Base-by-base conservation (phyloP, 768 basidiomycete genomes). In the Pilatotrama ljubarskyi region DNA sequence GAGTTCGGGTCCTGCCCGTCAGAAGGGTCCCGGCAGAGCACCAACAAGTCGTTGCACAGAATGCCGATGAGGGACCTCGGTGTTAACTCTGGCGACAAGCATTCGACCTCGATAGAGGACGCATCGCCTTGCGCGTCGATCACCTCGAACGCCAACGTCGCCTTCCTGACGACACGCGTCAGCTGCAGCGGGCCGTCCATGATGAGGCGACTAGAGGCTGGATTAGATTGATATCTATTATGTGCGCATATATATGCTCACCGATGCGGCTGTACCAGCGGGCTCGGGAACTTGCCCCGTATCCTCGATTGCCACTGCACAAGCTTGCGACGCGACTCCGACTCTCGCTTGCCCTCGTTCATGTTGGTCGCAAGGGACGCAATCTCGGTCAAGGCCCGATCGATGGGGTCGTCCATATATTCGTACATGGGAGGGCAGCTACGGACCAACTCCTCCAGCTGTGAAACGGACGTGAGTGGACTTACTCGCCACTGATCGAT, bases 181-280 rank as follows among this genome's bases (percentile, higher is more conserved):
- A 98, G 78, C 52, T 89, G 79, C 40, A 98, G 75, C 22, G 82
- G 80, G 11, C 96, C 97, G 69, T 98, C 95, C 86, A 96, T 91
- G 57, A 99, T 90, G 36, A 99, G 84, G 58, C 91, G 90, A 36
- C 95, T 93, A 61, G 29, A 49, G 17, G n/a, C 32, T 20, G 53
- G 32, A 35, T 53, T 37, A 38, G 37, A 41, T 48, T 24, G 25
- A 22, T 20, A 42, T 26, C 46, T 5, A 6, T 10, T 38, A n/a
- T 1, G 24, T 20, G 18, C 10, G n/a, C 58, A 37, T 13, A 24
- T 18, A 55, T 51, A 56, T n/a, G 66, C 82, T 70, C 69, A 93
- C 91, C 93, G 86, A 76, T 99, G 97, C 8, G 97, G 97, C 72
- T 98, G 97, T 36, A 99, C 97, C 37, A 99, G 78, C n/a, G 97